Conservation (phyloP, 768 basidiomycete species). For the Collybia sordida region DNA sequence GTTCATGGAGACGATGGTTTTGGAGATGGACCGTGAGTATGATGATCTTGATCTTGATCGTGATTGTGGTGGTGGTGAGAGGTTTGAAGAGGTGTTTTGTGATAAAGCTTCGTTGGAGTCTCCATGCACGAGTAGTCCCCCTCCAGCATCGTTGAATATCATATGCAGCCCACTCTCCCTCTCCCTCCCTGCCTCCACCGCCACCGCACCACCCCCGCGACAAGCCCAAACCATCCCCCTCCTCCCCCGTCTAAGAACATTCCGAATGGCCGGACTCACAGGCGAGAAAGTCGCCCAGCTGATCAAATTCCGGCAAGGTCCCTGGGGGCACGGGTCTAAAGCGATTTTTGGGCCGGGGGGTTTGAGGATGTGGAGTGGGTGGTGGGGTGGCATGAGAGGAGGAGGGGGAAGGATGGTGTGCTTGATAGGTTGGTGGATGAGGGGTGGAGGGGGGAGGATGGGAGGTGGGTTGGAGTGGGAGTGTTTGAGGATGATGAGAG, state of each 20-base stretch:
- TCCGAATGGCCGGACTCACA: slow-evolving; percentile 20
- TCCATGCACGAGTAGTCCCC: too few species aligned
- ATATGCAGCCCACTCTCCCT: too few species aligned
- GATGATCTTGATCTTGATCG: too few species aligned
- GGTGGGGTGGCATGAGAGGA: slow-evolving; percentile 31
- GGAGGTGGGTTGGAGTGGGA: slow-evolving; percentile 24
- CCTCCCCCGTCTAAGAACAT: slow-evolving; percentile 17
- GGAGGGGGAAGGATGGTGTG: slow-evolving; percentile 31
- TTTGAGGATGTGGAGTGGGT: slow-evolving; percentile 22
- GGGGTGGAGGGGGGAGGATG: slow-evolving; percentile 27
- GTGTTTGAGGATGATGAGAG: slow-evolving; percentile 28
- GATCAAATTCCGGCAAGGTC: slow-evolving; percentile 17
- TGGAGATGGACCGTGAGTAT: slow-evolving; percentile 7
- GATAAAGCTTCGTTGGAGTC: too few species aligned
- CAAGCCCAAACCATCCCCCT: slow-evolving; percentile 9
- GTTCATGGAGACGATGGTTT: slow-evolving; percentile 25
- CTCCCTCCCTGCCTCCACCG: slow-evolving; percentile 1
- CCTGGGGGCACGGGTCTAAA: background rate
- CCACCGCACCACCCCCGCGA: background rate
- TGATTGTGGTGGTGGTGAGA: too few species aligned
- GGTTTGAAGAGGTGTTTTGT: too few species aligned
- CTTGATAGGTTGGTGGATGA: slow-evolving; percentile 37
- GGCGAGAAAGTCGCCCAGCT: slow-evolving; percentile 15
- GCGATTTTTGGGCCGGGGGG: background rate
- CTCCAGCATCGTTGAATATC: too few species aligned